phyloP scores from a whole-genome alignment of 139 green algal genomes.

The Eudorina sp. region DNA sequence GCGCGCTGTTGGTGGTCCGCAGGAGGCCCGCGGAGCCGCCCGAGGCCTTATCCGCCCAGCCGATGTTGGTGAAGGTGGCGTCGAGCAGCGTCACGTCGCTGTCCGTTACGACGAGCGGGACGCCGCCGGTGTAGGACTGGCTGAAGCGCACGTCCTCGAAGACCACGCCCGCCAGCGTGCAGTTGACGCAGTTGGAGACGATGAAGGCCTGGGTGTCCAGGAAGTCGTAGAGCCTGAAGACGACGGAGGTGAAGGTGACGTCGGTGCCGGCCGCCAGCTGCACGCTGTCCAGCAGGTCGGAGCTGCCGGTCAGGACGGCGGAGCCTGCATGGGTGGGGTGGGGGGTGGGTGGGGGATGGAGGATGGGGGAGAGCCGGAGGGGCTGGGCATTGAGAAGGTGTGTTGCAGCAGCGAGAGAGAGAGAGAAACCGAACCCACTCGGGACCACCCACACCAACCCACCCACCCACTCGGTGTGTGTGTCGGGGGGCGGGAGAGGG shows the following conservation, averaged over 20 bases:
- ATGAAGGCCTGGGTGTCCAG: neutral
- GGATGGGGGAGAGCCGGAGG: no score
- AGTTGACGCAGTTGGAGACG: neutral
- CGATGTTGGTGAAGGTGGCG: neutral
- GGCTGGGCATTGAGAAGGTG: no score
- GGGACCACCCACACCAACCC: no score
- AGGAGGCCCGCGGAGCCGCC: neutral
- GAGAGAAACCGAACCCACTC: no score
- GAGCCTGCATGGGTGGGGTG: no score
- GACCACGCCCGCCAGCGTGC: neutral
- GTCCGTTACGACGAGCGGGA: neutral
- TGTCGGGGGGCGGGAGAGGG: no score
- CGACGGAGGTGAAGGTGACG: slow-evolving; percentile 21
- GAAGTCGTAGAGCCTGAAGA: neutral
- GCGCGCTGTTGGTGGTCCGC: neutral
- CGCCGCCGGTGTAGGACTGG: neutral
- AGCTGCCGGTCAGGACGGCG: neutral
- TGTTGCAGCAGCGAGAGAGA: no score
- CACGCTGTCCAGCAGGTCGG: neutral
- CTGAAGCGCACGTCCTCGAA: neutral
- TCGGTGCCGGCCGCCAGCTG: neutral
- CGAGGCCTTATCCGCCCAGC: neutral
- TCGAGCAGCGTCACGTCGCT: neutral
- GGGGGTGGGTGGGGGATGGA: no score
- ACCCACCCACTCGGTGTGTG: no score